These are phyloP conservation scores for Vanrija sp. DNA, from an alignment of 1,284 basidiomycete species.

Conservation along the genomic window DNA sequence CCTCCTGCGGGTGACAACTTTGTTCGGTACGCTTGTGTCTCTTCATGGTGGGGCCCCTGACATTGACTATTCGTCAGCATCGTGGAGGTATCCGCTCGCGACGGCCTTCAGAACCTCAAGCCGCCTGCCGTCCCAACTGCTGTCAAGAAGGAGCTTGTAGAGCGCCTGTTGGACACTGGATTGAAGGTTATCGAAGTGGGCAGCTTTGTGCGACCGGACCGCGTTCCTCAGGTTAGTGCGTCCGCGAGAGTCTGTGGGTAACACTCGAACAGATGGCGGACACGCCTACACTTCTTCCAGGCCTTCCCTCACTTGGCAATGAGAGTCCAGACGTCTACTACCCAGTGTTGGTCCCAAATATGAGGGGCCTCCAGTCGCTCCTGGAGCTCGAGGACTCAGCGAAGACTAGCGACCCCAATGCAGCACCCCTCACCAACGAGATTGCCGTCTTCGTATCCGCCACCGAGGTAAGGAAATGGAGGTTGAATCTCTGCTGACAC, in stretches of 20 bases:
- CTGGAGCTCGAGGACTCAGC: constrained; percentile 49
- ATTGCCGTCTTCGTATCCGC: constrained; percentile 87
- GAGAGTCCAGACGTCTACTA: constrained; percentile 59
- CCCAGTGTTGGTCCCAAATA: constrained; percentile 82
- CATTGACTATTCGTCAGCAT: constrained; percentile 51
- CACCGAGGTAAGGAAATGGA: constrained; percentile 55
- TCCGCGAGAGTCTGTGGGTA: constrained; percentile 41
- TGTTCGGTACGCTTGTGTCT: neutral
- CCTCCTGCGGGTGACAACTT: neutral
- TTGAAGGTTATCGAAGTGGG: constrained; percentile 76
- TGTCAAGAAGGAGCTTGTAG: constrained; percentile 77
- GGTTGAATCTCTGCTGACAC: too few species aligned
- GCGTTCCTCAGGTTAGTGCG: constrained; percentile 74
- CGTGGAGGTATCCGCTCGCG: constrained; percentile 87
- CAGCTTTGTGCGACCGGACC: constrained; percentile 87
- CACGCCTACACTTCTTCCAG: constrained; percentile 57
- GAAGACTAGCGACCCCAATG: constrained; percentile 9
- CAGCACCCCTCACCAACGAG: constrained; percentile 61
- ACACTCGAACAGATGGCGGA: constrained; percentile 68
- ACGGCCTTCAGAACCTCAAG: constrained; percentile 91
- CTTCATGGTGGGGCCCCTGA: neutral
- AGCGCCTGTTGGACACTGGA: constrained; percentile 68
- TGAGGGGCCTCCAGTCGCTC: constrained; percentile 68
- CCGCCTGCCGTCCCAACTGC: constrained; percentile 62
- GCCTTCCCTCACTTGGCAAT: constrained; percentile 32